Conservation (phyloP, 139 green algal genomes). For the Yamagishiella unicocca region DNA sequence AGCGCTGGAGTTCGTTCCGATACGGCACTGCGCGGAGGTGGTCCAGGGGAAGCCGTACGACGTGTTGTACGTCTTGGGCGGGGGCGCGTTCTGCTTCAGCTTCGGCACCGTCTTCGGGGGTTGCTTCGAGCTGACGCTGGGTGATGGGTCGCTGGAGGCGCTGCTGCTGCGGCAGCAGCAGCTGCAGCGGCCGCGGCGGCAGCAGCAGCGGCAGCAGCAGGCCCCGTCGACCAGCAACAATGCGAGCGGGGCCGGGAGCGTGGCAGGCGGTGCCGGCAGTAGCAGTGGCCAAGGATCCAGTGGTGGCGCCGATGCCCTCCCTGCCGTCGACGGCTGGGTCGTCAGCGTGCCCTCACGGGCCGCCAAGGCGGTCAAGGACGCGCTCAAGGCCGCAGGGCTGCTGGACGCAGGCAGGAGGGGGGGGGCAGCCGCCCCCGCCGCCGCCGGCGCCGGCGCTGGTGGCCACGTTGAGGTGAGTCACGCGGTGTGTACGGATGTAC, state of each 20-base stretch:
- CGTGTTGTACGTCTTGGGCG: constrained; percentile 58
- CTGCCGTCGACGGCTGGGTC: constrained; percentile 16
- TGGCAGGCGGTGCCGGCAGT: not conserved
- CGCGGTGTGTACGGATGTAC: too few relatives aligned
- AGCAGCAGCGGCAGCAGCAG: not conserved
- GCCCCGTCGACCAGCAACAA: not conserved
- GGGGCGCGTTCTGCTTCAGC: constrained; percentile 74
- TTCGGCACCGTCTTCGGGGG: constrained; percentile 70
- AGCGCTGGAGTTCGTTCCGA: constrained; percentile 32
- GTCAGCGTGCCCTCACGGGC: constrained; percentile 29
- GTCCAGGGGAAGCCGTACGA: not conserved
- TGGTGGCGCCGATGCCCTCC: not conserved
- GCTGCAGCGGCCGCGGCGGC: not conserved
- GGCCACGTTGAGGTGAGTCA: too few relatives aligned
- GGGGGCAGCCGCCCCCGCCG: not conserved
- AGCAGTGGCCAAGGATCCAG: not conserved
- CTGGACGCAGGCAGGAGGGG: constrained; percentile 50
- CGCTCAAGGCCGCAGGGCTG: constrained; percentile 58
- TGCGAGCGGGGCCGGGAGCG: not conserved
- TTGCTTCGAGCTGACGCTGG: constrained; percentile 41
- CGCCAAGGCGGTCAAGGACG: constrained; percentile 75
- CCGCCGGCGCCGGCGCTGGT: too few relatives aligned
- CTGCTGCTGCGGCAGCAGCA: not conserved
- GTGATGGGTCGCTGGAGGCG: not conserved
- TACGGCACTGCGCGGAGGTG: constrained; percentile 47